phyloP scores from a whole-genome alignment of 352 stramenopile genomes.

The Phytophthora tubulina region DNA sequence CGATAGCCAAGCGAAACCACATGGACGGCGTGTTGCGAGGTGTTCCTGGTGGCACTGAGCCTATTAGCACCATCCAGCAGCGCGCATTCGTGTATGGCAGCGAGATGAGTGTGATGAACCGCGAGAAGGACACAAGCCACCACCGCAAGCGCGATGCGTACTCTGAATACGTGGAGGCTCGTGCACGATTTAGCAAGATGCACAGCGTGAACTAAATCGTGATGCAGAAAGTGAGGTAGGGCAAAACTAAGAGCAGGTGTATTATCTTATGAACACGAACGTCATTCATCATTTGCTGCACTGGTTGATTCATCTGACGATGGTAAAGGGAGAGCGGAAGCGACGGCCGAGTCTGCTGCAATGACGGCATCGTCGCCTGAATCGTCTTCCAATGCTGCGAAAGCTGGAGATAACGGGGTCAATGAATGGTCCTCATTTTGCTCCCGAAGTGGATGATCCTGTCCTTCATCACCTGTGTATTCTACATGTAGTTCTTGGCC shows the following conservation, averaged over 20 bases:
- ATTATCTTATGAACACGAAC: slow-evolving; percentile 16
- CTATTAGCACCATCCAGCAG: slow-evolving; percentile 54
- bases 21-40: slow-evolving; percentile 81
- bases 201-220: slow-evolving; percentile 78
- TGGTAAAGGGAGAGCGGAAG: slow-evolving; percentile 24
- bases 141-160: slow-evolving; percentile 88
- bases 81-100: slow-evolving; percentile 68
- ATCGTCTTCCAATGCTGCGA: slow-evolving; percentile 11
- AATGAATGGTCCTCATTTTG: slow-evolving; percentile 9
- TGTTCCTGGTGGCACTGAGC: slow-evolving; percentile 50
- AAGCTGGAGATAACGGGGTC: slow-evolving; percentile 4
- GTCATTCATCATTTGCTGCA: slow-evolving; percentile 24
- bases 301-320: slow-evolving; percentile 21
- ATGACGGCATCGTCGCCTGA: slow-evolving; percentile 17
- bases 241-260: slow-evolving; percentile 5
- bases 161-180: slow-evolving; percentile 90
- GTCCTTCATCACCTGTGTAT: not conserved
- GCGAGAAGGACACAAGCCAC: slow-evolving; percentile 73
- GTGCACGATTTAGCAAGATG: slow-evolving; percentile 91
- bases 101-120: slow-evolving; percentile 86
- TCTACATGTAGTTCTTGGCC: not conserved
- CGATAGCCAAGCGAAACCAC: slow-evolving; percentile 76
- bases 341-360: slow-evolving; percentile 20
- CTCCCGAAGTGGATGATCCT: not conserved
- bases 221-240: not conserved